Conservation (phyloP, 306 rosid species). For the Acmispon strigosus region DNA sequence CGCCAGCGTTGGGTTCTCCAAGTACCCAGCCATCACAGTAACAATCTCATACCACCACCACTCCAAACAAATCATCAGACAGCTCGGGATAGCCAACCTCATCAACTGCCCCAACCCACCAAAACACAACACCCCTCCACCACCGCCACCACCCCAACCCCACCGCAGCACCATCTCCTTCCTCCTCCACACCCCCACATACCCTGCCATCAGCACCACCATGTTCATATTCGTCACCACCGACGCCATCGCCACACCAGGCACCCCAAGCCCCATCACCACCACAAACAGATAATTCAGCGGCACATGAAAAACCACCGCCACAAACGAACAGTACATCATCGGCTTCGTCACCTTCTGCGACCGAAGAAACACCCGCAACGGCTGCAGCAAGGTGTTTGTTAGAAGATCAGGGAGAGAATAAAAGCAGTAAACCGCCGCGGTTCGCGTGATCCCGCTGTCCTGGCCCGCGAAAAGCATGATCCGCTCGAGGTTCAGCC, state of each 20-base stretch:
- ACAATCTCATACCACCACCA: constrained; percentile 99
- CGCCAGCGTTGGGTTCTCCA: constrained; percentile 59
- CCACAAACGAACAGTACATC: constrained; percentile 83
- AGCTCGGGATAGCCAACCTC: constrained; percentile 79
- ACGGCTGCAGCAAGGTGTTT: constrained; percentile 65
- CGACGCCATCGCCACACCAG: constrained; percentile 84
- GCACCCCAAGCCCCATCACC: constrained; percentile 56
- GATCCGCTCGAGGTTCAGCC: constrained; percentile 68
- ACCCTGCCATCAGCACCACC: constrained; percentile 65
- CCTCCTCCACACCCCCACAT: constrained; percentile 42
- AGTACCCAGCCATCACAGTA: constrained; percentile 80
- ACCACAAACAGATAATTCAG: constrained; percentile 46
- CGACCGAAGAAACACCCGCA: constrained; percentile 65
- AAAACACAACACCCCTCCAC: neutral
- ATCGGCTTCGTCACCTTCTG: constrained; percentile 74
- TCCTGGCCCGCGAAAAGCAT: constrained; percentile 83
- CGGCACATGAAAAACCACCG: constrained; percentile 71
- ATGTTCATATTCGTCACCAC: constrained; percentile 76
- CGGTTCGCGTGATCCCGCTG: constrained; percentile 54
- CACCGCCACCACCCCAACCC: neutral
- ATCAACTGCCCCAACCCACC: constrained; percentile 53
- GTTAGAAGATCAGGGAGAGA: constrained; percentile 82
- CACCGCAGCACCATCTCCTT: constrained; percentile 33
- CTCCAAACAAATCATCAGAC: constrained; percentile 87
- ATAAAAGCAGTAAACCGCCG: constrained; percentile 60